These are phyloP conservation scores for Ogataea parapolymorpha DNA, from an alignment of 805 yeast genomes.

Conservation along the genomic window DNA sequence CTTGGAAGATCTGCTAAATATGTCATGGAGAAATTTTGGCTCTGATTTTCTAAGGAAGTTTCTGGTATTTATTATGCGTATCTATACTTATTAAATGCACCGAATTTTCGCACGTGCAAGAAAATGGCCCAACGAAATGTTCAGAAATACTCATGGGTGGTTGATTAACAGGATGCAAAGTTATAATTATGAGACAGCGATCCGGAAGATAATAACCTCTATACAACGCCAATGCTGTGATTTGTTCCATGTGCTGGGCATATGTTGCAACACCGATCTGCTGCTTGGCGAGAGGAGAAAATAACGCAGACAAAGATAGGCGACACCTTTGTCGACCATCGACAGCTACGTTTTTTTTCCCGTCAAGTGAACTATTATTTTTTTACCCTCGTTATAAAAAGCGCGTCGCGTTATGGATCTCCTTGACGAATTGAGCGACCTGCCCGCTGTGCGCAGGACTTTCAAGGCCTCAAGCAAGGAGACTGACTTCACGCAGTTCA, in stretches of 20 bases:
- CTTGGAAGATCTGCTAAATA: slow-evolving; percentile 10
- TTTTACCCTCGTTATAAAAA: neutral
- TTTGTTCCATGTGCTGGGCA: too few relatives aligned
- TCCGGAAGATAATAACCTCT: too few relatives aligned
- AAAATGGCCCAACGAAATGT: neutral
- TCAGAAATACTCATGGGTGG: neutral
- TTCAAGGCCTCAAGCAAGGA: slow-evolving; percentile 7
- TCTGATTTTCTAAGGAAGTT: neutral
- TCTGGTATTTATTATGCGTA: neutral
- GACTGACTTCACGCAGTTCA: slow-evolving; percentile 4
- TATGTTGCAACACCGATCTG: too few relatives aligned
- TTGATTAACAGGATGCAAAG: too few relatives aligned
- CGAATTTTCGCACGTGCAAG: slow-evolving; percentile 2
- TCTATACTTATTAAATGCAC: neutral
- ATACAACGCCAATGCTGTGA: too few relatives aligned
- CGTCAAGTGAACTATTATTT: too few relatives aligned
- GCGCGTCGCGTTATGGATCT: slow-evolving; percentile 22
- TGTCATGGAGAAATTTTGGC: slow-evolving; percentile 3
- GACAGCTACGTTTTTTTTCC: neutral
- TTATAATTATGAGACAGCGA: too few relatives aligned
- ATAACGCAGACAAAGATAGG: neutral
- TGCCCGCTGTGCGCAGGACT: slow-evolving; percentile 10
- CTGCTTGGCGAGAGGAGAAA: too few relatives aligned
- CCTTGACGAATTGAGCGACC: slow-evolving; percentile 19
- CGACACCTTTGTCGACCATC: slow-evolving; percentile 2